These are phyloP conservation scores for Ustilago crameri DNA, from an alignment of 1,284 basidiomycete species.

Conservation along the genomic window DNA sequence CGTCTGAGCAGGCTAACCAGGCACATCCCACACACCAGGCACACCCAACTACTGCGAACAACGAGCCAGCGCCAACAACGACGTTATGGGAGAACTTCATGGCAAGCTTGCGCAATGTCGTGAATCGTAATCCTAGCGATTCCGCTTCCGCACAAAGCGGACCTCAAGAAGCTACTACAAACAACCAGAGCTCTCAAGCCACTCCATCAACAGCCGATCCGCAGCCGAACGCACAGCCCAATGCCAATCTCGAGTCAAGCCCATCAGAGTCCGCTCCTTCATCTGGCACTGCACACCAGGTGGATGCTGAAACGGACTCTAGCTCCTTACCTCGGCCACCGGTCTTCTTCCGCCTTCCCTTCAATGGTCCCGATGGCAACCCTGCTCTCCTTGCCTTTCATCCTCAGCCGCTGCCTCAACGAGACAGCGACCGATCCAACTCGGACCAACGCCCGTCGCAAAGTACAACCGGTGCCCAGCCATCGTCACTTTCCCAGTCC, in stretches of 20 bases:
- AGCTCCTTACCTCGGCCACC: conserved; percentile 14
- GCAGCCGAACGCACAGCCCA: background rate
- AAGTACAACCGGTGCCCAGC: background rate
- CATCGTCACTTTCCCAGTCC: conserved; percentile 1
- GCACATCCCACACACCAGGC: background rate
- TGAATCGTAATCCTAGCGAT: conserved; percentile 10
- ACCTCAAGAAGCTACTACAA: background rate
- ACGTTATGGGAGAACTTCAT: conserved; percentile 42
- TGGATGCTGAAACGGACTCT: background rate
- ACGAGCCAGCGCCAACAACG: conserved; percentile 8
- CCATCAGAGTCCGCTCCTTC: background rate
- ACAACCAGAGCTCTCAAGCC: background rate
- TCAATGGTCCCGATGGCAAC: conserved; percentile 38
- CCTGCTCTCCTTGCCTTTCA: conserved; percentile 54
- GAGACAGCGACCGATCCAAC: background rate
- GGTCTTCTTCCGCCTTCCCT: conserved; percentile 53
- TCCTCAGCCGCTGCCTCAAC: conserved; percentile 36
- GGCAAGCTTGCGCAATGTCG: conserved; percentile 26
- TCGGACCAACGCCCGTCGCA: background rate
- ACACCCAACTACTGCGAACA: background rate
- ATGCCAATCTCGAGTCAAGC: background rate
- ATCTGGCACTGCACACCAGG: background rate
- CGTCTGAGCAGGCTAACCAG: background rate
- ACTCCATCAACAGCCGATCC: background rate
- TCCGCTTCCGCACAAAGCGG: background rate